Evolutionary conservation across 129 eudicot species (phyloP), one percentile per base, ranked within the genome.

Genomic region (Flaveria sonorensis): DNA sequence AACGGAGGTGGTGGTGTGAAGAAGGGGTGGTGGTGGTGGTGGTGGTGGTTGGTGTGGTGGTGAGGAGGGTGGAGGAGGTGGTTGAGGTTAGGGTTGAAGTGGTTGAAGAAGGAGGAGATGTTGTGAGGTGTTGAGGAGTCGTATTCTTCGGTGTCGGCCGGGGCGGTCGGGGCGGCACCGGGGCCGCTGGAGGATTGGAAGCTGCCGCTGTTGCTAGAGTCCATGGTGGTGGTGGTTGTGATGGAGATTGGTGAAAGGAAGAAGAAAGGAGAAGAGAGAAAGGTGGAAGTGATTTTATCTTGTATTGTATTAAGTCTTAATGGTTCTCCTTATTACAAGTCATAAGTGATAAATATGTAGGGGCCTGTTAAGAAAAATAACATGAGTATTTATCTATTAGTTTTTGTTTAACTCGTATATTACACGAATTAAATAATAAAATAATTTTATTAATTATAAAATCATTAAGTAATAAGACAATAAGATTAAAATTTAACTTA

Each of bases 181-280:
- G 55, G 79, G 2, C 96, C 96, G 36, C 96, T 89, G 32, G 91
- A 89, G 3, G 96, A 89, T 13, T 87, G 95, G 55, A 83, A 67
- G 77, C 96, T 89, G 51, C 91, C 91, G 72, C 96, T 89, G 15
- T 86, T 86, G 52, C 86, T 82, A 13, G 96, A 85, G 50, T 89
- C 91, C 96, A 89, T 88, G 62, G 43, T 63, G 62, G 56, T 86
- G 46, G 66, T 55, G 26, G 32, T 53, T 80, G 55, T 53, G 72
- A 68, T 81, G 79, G 62, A 80, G 57, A 11, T 8, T 8, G 50
- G 3, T 13, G 56, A 68, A 39, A 50, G 18, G 72, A 73, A 71
- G 62, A 51, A 57, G 63, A 48, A 72, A 46, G 21, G 57, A 40
- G 67, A n/a, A 57, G 48, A 39, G 23, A 62, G 77, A 77, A 46